A percentile compares a stretch with the other conserved stretches of the same genome.
These are phyloP conservation scores for Hippophae rhamnoides DNA, from an alignment of 306 rosid genomes.

Conservation along the genomic window DNA sequence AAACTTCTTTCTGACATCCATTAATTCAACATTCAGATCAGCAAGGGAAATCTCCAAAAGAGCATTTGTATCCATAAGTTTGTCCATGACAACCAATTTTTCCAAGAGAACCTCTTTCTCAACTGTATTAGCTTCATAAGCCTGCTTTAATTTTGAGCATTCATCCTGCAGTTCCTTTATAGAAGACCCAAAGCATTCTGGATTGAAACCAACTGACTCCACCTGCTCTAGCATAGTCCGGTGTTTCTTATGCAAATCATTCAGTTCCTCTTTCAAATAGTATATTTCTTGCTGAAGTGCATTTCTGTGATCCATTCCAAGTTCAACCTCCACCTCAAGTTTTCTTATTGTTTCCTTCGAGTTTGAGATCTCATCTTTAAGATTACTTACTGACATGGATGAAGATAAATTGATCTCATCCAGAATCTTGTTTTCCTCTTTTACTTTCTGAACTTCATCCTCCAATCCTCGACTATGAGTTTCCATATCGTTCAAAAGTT, in stretches of 20 bases:
- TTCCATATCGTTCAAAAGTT: slow-evolving; percentile 49
- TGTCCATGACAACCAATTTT: slow-evolving; percentile 63
- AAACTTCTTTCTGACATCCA: slow-evolving; percentile 51
- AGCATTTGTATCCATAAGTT: slow-evolving; percentile 60
- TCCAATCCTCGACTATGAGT: slow-evolving; percentile 44
- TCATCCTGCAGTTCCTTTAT: slow-evolving; percentile 66
- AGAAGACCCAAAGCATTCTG: slow-evolving; percentile 49
- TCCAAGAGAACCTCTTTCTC: slow-evolving; percentile 57
- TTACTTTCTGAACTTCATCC: slow-evolving; percentile 49
- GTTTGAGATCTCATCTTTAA: slow-evolving; percentile 69
- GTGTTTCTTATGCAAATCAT: slow-evolving; percentile 47
- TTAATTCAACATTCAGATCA: slow-evolving; percentile 67
- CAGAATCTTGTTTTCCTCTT: slow-evolving; percentile 61
- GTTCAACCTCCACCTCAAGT: slow-evolving; percentile 72
- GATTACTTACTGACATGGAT: slow-evolving; percentile 44
- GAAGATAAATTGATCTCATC: slow-evolving; percentile 64
- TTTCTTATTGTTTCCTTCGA: slow-evolving; percentile 60
- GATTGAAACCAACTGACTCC: slow-evolving; percentile 56
- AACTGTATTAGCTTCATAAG: slow-evolving; percentile 39
- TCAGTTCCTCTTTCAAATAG: slow-evolving; percentile 78
- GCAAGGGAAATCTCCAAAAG: slow-evolving; percentile 75
- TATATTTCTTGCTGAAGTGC: slow-evolving; percentile 91
- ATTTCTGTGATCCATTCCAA: slow-evolving; percentile 71
- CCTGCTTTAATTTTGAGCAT: slow-evolving; percentile 56
- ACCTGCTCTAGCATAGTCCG: slow-evolving; percentile 54